These are phyloP conservation scores for Chalaropsis ovoidea DNA, from an alignment of 2,329 filamentous ascomycete genomes.

Conservation along the genomic window DNA sequence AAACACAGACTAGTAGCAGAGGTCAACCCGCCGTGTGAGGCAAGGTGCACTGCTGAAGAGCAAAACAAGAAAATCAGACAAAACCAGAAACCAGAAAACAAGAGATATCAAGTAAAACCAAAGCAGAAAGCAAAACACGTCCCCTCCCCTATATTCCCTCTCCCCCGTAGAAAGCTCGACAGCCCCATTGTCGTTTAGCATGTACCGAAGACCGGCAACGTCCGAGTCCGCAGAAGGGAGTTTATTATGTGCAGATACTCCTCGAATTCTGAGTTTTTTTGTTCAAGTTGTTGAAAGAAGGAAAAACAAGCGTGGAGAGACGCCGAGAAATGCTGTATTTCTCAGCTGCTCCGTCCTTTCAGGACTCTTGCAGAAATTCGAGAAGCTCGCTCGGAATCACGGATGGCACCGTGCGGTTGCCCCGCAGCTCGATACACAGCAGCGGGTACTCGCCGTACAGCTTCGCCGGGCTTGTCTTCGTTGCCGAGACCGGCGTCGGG, in stretches of 20 bases:
- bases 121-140: not conserved
- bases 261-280: not conserved
- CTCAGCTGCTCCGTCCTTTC: not conserved
- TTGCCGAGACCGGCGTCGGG: not conserved
- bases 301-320: not conserved
- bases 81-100: conserved; percentile 4
- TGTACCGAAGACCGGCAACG: conserved; percentile 11
- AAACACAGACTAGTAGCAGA: not conserved
- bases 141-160: not conserved
- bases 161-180: not conserved
- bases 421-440: conserved; percentile 21
- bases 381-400: conserved; percentile 19
- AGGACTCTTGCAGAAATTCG: conserved; percentile 18
- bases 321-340: not conserved
- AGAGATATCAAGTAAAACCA: conserved; percentile 15
- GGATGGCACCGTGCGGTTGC: conserved; percentile 4
- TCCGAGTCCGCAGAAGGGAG: conserved; percentile 7
- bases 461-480: conserved; percentile 8
- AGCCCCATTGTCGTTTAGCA: not conserved
- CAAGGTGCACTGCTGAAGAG: not conserved
- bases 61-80: not conserved
- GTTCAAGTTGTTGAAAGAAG: not conserved
- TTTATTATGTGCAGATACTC: conserved; percentile 12
- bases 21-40: not conserved
- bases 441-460: conserved; percentile 23